Base-by-base conservation (phyloP, 177 flowering plant genomes). In the Vitis hybrid region DNA sequence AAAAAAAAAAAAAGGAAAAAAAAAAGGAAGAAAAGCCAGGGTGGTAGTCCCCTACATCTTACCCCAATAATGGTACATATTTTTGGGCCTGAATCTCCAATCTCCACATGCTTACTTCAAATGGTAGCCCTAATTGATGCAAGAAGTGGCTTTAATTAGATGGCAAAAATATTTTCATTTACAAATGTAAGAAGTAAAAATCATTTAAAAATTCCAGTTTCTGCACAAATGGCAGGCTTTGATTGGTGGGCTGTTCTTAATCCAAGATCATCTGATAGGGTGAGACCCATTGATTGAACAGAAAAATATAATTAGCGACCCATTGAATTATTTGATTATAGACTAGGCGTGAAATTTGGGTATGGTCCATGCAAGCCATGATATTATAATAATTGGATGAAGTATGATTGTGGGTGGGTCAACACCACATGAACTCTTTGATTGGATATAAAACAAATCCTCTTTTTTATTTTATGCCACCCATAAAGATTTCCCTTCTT, bases 361-460 rank as follows among this genome's bases (percentile, higher is more conserved):
- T 27, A 60, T 4, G 27, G 62, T 32, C 30, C 40, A 24, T 14
- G 30, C 30, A 8, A 60, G 30, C 30, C 13, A 60, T 40, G 8
- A 40, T 40, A 40, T 40, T 40, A 66, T 2, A 40, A 52, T 11
- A 55, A n/a, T 55, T 55, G 61, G 51, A 14, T 32, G 48, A 19
- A 67, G 57, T 50, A 56, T 12, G 54, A 62, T n/a, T 46, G 15
- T 18, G 63, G 17, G 54, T 57, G 50, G 69, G 70, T 72, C 70
- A 72, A 60, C 60, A 18, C 40, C 75, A 60, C 68, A 66, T 72
- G 69, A 58, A 49, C 68, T 56, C 62, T 49, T 49, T 65, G 65
- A 72, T 72, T 72, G 59, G 59, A 51, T 27, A 27, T 27, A 27
- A 2, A 55, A 49, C 62, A 13, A 64, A 64, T 56, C 19, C 21